These are phyloP conservation scores for Beauveria scarabaeidicola DNA, from an alignment of 2,329 filamentous ascomycete species.

Conservation along the genomic window DNA sequence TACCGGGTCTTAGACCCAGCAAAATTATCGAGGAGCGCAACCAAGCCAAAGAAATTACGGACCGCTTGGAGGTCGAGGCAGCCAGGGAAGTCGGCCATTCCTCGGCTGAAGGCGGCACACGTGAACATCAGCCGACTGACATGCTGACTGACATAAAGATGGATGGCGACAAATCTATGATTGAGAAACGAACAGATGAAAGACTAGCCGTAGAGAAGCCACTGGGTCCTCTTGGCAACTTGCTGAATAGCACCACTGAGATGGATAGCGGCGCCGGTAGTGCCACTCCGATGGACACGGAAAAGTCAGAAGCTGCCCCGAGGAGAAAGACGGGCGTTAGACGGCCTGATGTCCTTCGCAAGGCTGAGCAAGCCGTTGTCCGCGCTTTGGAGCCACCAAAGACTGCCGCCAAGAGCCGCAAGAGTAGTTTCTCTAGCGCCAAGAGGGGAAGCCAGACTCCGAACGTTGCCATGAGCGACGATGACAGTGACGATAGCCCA, in stretches of 20 bases:
- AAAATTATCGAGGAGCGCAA: constrained; percentile 38
- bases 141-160: neutral
- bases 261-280: constrained; percentile 28
- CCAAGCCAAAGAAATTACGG: constrained; percentile 33
- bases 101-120: constrained; percentile 12
- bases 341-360: constrained; percentile 50
- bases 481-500: constrained; percentile 31
- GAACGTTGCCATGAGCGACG: constrained; percentile 27
- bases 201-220: neutral
- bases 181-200: neutral
- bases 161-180: neutral
- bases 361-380: constrained; percentile 50
- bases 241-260: constrained; percentile 35
- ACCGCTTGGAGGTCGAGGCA: constrained; percentile 25
- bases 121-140: neutral
- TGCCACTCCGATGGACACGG: constrained; percentile 28
- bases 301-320: constrained; percentile 33
- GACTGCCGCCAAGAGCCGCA: constrained; percentile 35
- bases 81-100: constrained; percentile 23
- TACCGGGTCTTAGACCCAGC: constrained; percentile 44
- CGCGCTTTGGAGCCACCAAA: constrained; percentile 43
- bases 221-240: constrained; percentile 23
- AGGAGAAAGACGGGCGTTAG: constrained; percentile 39
- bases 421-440: constrained; percentile 43
- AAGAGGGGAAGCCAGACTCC: constrained; percentile 36